Evolutionary conservation across 1,139 yeast genomes (phyloP), one percentile per base, ranked within the genome.

Genomic region (Suhomyces yuchorum): DNA sequence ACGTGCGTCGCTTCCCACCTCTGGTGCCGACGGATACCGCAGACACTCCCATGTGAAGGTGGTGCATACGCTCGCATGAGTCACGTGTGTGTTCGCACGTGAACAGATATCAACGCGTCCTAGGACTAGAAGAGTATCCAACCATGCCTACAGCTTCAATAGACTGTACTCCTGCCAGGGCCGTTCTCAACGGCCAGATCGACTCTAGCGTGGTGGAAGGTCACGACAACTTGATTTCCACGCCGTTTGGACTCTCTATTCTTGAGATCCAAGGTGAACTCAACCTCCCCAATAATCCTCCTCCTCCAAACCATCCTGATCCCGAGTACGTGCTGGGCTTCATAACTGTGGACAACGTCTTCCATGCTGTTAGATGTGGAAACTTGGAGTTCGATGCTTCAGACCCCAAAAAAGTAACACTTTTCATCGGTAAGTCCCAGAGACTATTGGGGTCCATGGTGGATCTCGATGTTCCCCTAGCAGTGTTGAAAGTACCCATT

Each of bases 191-290:
- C 28, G 46, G 35, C 3, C 39, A 47, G 20, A 14, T 33, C 12
- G 23, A 9, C 7, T 2, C 18, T 20, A 8, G 34, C 14, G 18
- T 14, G 41, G 12, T 4, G 12, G 23, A 12, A 3, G 39, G 26
- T 33, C 42, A 37, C 18, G 48, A 57, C 22, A 52, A 60, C 33
- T 53, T 76, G 9, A 61, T 82, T 8, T 57, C 77, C 1, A 81
- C 92, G 0, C 78, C 84, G 0, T 65, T 68, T 41, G 93, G 92
- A 0, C 71, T 81, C 33, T 73, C 79, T 1, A 57, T 86, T 9
- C 54, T 86, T 22, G 93, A 86, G 61, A 85, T 86, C 15, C 93
- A 86, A 61, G 93, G 93, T 3, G 87, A 82, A 33, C 62, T 86
- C 38, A 79, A 81, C 47, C 59, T 82, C 1, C 91, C 91, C 0